These are phyloP conservation scores for Colletotrichum sublineola DNA, from an alignment of 2,329 filamentous ascomycete genomes.

Conservation along the genomic window DNA sequence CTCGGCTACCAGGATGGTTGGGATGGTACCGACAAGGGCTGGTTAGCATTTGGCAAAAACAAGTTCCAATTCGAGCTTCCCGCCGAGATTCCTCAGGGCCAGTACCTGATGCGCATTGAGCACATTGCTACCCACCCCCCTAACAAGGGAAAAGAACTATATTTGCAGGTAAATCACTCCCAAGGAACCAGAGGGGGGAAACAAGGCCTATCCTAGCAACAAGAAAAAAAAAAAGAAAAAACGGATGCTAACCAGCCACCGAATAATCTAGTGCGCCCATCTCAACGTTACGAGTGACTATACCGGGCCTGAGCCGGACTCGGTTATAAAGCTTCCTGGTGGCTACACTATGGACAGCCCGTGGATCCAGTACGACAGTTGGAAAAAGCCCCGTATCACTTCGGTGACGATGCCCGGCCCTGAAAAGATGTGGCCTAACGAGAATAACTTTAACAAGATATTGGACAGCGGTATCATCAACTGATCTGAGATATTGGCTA, in stretches of 20 bases:
- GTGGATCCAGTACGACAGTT: not conserved
- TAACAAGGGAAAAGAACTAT: not conserved
- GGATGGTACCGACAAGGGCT: not conserved
- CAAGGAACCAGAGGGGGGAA: not conserved
- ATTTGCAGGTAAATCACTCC: not conserved
- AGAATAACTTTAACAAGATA: not conserved
- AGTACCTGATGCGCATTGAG: slow-evolving; percentile 13
- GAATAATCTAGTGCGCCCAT: not conserved
- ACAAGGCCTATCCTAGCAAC: too few species aligned
- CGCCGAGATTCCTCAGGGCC: not conserved
- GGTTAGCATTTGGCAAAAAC: not conserved
- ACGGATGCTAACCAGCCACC: not conserved
- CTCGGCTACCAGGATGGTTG: not conserved
- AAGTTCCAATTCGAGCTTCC: slow-evolving; percentile 9
- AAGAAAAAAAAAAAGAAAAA: too few species aligned
- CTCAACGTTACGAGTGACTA: not conserved
- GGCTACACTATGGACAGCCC: not conserved
- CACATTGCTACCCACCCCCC: not conserved
- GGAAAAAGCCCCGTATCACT: not conserved
- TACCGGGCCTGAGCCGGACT: not conserved
- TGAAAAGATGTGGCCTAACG: not conserved
- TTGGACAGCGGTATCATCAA: not conserved
- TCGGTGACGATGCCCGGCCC: not conserved
- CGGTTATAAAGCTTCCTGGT: not conserved
- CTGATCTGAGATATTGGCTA: not conserved